Base-by-base conservation (phyloP, 495 filamentous ascomycete species). In the Pyrenula aspistea region DNA sequence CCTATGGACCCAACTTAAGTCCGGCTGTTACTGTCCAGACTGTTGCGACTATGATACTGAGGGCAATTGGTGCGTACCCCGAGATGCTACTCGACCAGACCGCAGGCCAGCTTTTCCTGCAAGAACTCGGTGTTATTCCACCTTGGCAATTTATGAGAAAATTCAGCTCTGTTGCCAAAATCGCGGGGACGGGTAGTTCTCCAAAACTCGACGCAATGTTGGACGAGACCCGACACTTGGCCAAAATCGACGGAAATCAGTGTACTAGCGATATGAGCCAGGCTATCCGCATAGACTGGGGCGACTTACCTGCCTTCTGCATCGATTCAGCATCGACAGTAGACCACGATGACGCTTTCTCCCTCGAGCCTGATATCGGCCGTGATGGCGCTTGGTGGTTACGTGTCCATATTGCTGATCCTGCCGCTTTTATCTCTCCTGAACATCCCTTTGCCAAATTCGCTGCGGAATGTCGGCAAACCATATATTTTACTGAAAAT, bases 261-360 rank as follows among this genome's bases (percentile, higher is more conserved):
- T 56, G 67, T n/a, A 52, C 68, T 56, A 55, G 59, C 31, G 74
- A 75, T 55, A 20, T 25, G 8, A 21, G 61, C 21, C 68, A 73
- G 1, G 60, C 66, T 25, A 63, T 89, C 49, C 81, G 93, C 42
- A 82, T 77, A 50, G 84, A 91, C 55, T 91, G 89, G 83, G 77
- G 77, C 0, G 68, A 81, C 52, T 60, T 86, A 53, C 79, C 80
- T 0, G 86, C 92, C 3, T 97, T 85, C 68, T 94, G 89, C 64
- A 88, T 98, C 56, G 93, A 98, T 65, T 77, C 78, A 59, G 72
- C 73, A 1, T 67, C 68, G 25, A 84, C 93, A 1, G 65, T 80
- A 48, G 91, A 96, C 62, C 88, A 95, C 54, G 93, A 98, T 59
- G 92, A 97, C 64, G 92, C 87, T 22, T 69, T 97, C 10, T 96